phyloP scores from a whole-genome alignment of 208 protist species.

The Leishmania aethiopica region DNA sequence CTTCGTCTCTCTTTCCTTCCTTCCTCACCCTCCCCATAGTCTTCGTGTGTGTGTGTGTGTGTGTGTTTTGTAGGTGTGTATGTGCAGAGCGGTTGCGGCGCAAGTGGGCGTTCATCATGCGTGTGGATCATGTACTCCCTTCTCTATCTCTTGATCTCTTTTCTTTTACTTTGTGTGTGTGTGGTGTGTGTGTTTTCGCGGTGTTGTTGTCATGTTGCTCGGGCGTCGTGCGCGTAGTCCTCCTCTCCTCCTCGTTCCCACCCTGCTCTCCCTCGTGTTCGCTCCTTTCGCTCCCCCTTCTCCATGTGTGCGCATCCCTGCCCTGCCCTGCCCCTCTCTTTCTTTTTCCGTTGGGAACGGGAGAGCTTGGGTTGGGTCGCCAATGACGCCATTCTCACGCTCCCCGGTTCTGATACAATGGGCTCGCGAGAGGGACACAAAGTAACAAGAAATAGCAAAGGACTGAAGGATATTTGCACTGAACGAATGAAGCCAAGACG shows the following conservation, averaged over 20 bases:
- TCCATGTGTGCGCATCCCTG: background rate
- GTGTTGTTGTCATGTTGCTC: background rate
- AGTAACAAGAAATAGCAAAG: too few species aligned
- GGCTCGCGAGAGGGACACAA: too few species aligned
- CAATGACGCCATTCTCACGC: too few species aligned
- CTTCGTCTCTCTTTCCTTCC: background rate
- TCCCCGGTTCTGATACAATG: too few species aligned
- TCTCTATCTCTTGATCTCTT: background rate
- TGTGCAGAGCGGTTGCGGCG: slow-evolving; percentile 1
- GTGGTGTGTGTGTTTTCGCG: too few species aligned
- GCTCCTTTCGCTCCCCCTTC: background rate
- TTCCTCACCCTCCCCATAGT: background rate
- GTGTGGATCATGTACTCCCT: background rate
- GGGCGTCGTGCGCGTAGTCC: background rate
- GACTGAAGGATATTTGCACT: too few species aligned
- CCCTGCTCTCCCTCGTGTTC: background rate
- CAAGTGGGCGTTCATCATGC: background rate
- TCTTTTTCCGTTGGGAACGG: too few species aligned
- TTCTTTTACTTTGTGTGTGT: background rate
- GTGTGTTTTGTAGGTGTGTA: background rate
- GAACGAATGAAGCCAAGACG: too few species aligned
- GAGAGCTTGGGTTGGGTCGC: too few species aligned
- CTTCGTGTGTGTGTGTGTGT: background rate
- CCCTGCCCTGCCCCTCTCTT: too few species aligned
- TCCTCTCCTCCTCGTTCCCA: background rate